Conservation (phyloP, 768 basidiomycete species). For the Boletus reticulatus region DNA sequence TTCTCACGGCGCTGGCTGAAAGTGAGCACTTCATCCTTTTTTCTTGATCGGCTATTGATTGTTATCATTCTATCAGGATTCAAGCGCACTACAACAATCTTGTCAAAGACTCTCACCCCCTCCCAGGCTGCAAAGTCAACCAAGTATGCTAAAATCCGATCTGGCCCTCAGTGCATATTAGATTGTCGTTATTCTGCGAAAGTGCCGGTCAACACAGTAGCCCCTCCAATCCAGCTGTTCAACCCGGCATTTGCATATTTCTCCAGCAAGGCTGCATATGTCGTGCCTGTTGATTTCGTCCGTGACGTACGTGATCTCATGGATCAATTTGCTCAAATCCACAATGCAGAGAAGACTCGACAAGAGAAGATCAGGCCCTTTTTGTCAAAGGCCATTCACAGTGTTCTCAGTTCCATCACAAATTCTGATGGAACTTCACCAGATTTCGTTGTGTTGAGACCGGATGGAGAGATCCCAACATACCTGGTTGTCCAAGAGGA, state of each 20-base stretch:
- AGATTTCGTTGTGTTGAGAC: background rate
- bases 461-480: background rate
- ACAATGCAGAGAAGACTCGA: background rate
- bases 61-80: background rate
- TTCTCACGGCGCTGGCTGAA: too few relatives aligned
- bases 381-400: background rate
- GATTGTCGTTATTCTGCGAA: conserved; percentile 8
- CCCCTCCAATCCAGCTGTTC: conserved; percentile 11
- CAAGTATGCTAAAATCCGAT: conserved; percentile 4
- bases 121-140: conserved; percentile 9
- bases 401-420: background rate
- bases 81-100: background rate
- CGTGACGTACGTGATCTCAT: conserved; percentile 8
- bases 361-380: background rate
- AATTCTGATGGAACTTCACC: background rate
- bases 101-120: background rate
- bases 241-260: conserved; percentile 31
- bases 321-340: conserved; percentile 11
- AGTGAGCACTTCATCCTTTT: too few relatives aligned
- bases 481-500: conserved; percentile 21
- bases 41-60: background rate
- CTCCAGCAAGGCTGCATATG: conserved; percentile 11
- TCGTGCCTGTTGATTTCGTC: conserved; percentile 10
- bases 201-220: background rate
- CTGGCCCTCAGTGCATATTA: background rate